These are phyloP conservation scores for Mortierella polycephala DNA, from an alignment of 371 early-diverging fungal genomes.

Conservation along the genomic window DNA sequence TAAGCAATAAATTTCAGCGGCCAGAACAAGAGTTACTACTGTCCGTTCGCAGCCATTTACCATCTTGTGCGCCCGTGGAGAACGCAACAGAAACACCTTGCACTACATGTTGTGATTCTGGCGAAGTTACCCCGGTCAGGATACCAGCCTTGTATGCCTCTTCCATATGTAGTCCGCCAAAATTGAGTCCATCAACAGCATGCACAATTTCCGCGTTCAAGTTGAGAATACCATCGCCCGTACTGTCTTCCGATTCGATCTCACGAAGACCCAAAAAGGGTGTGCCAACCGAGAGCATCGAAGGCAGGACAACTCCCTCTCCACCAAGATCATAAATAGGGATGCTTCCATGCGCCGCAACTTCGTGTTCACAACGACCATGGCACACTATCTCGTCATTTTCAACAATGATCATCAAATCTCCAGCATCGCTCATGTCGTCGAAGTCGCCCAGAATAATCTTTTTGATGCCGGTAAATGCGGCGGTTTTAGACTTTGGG, in stretches of 20 bases:
- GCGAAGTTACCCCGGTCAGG: slow-evolving; percentile 65
- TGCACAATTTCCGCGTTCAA: slow-evolving; percentile 37
- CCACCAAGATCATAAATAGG: slow-evolving; percentile 53
- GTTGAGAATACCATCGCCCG: slow-evolving; percentile 61
- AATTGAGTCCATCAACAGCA: slow-evolving; percentile 69
- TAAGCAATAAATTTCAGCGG: not conserved
- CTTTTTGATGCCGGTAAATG: slow-evolving; percentile 32
- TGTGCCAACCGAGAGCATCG: slow-evolving; percentile 58
- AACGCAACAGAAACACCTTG: slow-evolving; percentile 68
- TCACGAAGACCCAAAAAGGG: slow-evolving; percentile 66
- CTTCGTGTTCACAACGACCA: slow-evolving; percentile 59
- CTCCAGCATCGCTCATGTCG: slow-evolving; percentile 5
- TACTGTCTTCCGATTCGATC: slow-evolving; percentile 63
- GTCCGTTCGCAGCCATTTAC: slow-evolving; percentile 4
- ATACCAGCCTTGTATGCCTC: slow-evolving; percentile 75
- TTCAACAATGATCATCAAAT: slow-evolving; percentile 45
- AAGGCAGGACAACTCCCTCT: slow-evolving; percentile 49
- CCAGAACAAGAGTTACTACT: no score
- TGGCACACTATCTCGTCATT: slow-evolving; percentile 62
- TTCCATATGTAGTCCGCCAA: slow-evolving; percentile 66
- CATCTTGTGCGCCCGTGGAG: slow-evolving; percentile 60
- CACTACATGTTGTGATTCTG: slow-evolving; percentile 56
- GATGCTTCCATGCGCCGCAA: slow-evolving; percentile 27
- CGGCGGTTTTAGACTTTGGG: slow-evolving; percentile 28
- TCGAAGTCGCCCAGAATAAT: slow-evolving; percentile 16